Evolutionary conservation across 139 green algal genomes (phyloP).

Genomic region (Haematococcus lacustris): DNA sequence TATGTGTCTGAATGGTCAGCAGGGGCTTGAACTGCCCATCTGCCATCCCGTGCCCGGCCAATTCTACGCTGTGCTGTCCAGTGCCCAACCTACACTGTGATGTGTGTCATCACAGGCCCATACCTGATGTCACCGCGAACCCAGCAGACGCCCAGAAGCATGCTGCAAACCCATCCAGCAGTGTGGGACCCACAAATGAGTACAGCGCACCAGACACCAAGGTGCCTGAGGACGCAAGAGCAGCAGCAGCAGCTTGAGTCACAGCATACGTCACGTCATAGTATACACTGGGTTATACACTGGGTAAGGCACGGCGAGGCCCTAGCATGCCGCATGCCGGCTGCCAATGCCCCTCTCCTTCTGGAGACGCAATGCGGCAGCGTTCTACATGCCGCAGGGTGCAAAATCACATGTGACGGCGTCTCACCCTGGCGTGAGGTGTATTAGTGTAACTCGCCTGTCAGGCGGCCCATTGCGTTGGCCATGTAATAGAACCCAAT

Average conservation of each 20-base stretch:
- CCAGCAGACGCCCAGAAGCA: slow-evolving; percentile 65
- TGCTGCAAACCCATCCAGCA: slow-evolving; percentile 58
- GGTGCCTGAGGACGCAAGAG: slow-evolving; percentile 42
- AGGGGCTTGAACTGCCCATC: too few species aligned
- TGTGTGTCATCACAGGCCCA: not conserved
- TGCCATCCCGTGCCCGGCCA: not conserved
- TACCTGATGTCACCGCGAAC: slow-evolving; percentile 34
- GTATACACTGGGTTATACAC: not conserved
- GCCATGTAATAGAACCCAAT: slow-evolving; percentile 84
- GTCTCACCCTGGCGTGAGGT: too few species aligned
- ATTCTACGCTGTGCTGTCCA: not conserved
- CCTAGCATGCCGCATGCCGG: not conserved
- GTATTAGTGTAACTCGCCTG: too few species aligned
- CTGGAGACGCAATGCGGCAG: not conserved
- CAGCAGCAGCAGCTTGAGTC: not conserved
- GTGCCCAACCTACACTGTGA: not conserved
- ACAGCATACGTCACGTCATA: not conserved
- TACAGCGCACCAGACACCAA: slow-evolving; percentile 72
- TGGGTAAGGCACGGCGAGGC: not conserved
- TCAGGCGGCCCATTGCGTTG: slow-evolving; percentile 72
- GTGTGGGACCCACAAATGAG: slow-evolving; percentile 47
- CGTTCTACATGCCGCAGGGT: not conserved
- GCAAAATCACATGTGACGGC: too few species aligned
- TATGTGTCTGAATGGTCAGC: too few species aligned
- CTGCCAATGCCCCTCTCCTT: not conserved